These are phyloP conservation scores for Vaccinium corymbosum DNA, from an alignment of 148 eudicot species.

Conservation along the genomic window DNA sequence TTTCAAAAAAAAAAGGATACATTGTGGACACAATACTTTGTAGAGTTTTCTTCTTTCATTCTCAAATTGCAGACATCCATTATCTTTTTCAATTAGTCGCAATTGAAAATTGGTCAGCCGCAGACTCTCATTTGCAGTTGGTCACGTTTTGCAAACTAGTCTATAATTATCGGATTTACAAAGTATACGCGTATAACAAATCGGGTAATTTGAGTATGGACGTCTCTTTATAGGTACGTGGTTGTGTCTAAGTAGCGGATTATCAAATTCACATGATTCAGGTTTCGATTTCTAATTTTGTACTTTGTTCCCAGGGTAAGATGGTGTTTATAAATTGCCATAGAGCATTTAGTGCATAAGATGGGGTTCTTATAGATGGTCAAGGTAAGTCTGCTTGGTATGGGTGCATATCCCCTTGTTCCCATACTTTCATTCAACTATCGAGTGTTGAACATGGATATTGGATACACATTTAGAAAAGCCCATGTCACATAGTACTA, in stretches of 20 bases:
- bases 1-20: not conserved
- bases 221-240: not conserved
- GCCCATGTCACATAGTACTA: not conserved
- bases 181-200: not conserved
- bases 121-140: too few relatives aligned
- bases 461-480: not conserved
- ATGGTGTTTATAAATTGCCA: not conserved
- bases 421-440: not conserved
- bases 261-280: not conserved
- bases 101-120: too few relatives aligned
- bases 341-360: not conserved
- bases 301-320: not conserved
- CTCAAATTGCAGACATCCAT: not conserved
- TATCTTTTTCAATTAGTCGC: not conserved
- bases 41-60: not conserved
- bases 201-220: not conserved
- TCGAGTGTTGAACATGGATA: not conserved
- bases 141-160: not conserved
- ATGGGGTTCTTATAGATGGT: not conserved
- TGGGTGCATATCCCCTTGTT: not conserved
- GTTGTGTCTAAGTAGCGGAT: not conserved
- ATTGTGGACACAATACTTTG: not conserved
- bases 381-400: not conserved
- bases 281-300: not conserved
- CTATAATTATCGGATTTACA: not conserved